phyloP scores from a whole-genome alignment of 2,329 filamentous ascomycete species.

The Stachybotrys elegans region DNA sequence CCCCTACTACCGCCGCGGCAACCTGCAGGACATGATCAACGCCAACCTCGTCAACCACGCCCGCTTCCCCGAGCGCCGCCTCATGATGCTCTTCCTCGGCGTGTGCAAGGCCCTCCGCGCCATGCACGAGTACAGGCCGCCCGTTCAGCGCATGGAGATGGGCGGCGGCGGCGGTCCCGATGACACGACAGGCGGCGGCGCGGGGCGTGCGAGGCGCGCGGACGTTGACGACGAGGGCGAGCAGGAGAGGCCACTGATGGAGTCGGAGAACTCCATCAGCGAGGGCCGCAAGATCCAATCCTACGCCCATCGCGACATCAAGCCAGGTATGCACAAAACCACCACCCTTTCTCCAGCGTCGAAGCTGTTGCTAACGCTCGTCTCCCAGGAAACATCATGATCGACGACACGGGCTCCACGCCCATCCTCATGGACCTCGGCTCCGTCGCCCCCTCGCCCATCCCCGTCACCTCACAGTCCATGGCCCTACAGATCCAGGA shows the following conservation, averaged over 20 bases:
- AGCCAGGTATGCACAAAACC: slow-evolving; percentile 64
- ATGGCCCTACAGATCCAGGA: slow-evolving; percentile 91
- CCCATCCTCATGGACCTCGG: slow-evolving; percentile 98
- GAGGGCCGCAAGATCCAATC: slow-evolving; percentile 61
- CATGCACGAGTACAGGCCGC: slow-evolving; percentile 79
- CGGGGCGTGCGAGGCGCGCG: slow-evolving; percentile 31
- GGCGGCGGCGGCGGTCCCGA: slow-evolving; percentile 33
- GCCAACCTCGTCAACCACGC: slow-evolving; percentile 96
- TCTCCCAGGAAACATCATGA: slow-evolving; percentile 84
- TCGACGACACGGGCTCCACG: slow-evolving; percentile 79
- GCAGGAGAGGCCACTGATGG: slow-evolving; percentile 80
- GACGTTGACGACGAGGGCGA: slow-evolving; percentile 67
- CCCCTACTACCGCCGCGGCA: slow-evolving; percentile 91
- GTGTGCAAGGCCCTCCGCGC: slow-evolving; percentile 82
- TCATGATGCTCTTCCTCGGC: slow-evolving; percentile 88
- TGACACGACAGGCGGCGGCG: slow-evolving; percentile 17
- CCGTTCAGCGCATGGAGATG: slow-evolving; percentile 49
- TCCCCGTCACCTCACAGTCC: slow-evolving; percentile 83
- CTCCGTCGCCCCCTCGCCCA: slow-evolving; percentile 80
- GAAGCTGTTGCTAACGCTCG: not conserved
- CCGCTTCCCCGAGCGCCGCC: slow-evolving; percentile 76
- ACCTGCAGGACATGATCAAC: slow-evolving; percentile 97
- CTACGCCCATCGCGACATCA: slow-evolving; percentile 95
- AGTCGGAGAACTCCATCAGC: slow-evolving; percentile 63
- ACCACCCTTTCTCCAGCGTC: not conserved